These are phyloP conservation scores for Gliomastix tumulicola DNA, from an alignment of 2,329 filamentous ascomycete species.

Conservation along the genomic window DNA sequence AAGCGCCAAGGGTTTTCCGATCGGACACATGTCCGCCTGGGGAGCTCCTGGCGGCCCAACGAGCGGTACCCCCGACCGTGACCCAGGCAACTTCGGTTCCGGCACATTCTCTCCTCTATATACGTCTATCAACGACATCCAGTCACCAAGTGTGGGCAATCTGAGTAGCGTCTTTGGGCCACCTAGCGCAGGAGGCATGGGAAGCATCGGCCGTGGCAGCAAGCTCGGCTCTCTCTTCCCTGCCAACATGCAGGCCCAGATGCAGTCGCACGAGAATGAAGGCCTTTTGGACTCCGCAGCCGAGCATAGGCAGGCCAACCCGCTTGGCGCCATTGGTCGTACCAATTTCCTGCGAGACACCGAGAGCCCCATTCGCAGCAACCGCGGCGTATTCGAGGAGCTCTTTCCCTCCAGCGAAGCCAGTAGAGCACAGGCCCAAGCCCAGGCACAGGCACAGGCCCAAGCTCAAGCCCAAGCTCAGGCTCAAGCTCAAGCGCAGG, in stretches of 20 bases:
- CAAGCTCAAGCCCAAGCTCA: not conserved
- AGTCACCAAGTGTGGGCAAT: conserved; percentile 61
- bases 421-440: conserved; percentile 12
- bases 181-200: conserved; percentile 44
- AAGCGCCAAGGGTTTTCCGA: conserved; percentile 69
- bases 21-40: conserved; percentile 58
- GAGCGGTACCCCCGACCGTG: conserved; percentile 61
- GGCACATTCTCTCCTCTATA: conserved; percentile 70
- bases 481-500: not conserved
- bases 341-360: conserved; percentile 50
- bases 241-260: conserved; percentile 81
- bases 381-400: conserved; percentile 50
- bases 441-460: too few species aligned
- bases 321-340: conserved; percentile 62
- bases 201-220: conserved; percentile 67
- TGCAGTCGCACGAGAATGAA: conserved; percentile 58
- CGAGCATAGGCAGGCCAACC: conserved; percentile 54
- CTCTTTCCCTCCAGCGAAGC: conserved; percentile 34
- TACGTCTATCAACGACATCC: conserved; percentile 66
- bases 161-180: conserved; percentile 65
- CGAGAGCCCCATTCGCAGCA: conserved; percentile 51
- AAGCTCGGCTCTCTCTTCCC: conserved; percentile 87
- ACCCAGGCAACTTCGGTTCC: conserved; percentile 47
- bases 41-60: conserved; percentile 48
- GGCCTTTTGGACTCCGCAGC: conserved; percentile 45